Percentiles rank a stretch among this genome's conserved stretches.
These are phyloP conservation scores for Talaromyces pinophilus DNA, from an alignment of 2,329 filamentous ascomycete genomes.

Conservation along the genomic window DNA sequence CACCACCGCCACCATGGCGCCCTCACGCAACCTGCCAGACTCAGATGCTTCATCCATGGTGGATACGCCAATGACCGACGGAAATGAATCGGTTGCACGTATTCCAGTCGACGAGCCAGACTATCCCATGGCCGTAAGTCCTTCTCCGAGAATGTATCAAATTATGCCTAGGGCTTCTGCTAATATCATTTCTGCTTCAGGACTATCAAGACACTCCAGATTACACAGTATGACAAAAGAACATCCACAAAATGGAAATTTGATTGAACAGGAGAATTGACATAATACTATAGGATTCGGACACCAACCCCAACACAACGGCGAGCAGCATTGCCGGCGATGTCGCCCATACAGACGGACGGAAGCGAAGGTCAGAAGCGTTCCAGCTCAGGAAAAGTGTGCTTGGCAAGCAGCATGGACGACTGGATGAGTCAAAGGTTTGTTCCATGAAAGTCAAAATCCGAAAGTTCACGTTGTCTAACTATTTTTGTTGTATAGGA, in stretches of 20 bases:
- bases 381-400: slow-evolving; percentile 89
- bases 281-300: slow-evolving; percentile 55
- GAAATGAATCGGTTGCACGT: slow-evolving; percentile 38
- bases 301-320: slow-evolving; percentile 66
- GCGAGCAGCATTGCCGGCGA: slow-evolving; percentile 88
- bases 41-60: slow-evolving; percentile 47
- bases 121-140: slow-evolving; percentile 45
- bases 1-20: slow-evolving; percentile 41
- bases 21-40: slow-evolving; percentile 36
- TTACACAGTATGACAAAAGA: slow-evolving; percentile 48
- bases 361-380: slow-evolving; percentile 81
- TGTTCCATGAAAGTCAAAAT: slow-evolving; percentile 24
- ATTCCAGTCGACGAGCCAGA: slow-evolving; percentile 41
- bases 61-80: slow-evolving; percentile 52
- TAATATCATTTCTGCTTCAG: slow-evolving; percentile 30
- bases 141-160: background rate
- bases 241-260: background rate
- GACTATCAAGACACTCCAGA: slow-evolving; percentile 62
- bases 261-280: background rate
- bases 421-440: slow-evolving; percentile 90
- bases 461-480: background rate
- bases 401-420: slow-evolving; percentile 91
- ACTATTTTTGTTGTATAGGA: slow-evolving; percentile 57
- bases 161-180: background rate
- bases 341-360: slow-evolving; percentile 65